Evolutionary conservation across 2,329 filamentous ascomycete species (phyloP).

Genomic region (Neonectria faginata): DNA sequence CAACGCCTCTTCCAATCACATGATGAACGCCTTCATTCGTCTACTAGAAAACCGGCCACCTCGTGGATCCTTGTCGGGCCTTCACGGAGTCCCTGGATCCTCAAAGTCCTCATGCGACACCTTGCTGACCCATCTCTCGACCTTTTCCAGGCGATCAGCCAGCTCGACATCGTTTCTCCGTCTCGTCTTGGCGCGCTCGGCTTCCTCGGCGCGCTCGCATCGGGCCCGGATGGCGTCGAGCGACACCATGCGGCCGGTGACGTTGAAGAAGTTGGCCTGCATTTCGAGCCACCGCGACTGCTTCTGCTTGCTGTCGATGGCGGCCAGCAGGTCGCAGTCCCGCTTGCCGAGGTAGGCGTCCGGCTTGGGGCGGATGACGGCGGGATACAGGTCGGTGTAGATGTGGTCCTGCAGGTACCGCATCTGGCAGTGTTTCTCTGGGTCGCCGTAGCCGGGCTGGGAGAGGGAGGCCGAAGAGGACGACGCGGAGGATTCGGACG

Average conservation of each 20-base stretch:
- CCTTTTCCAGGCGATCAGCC: constrained; percentile 14
- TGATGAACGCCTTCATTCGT: background rate
- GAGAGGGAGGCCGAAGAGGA: constrained; percentile 30
- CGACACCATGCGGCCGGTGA: constrained; percentile 56
- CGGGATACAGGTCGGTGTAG: constrained; percentile 48
- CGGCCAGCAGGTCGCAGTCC: constrained; percentile 52
- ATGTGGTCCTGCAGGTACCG: constrained; percentile 50
- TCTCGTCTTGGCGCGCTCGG: constrained; percentile 11
- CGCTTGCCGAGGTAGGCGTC: constrained; percentile 44
- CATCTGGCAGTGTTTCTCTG: constrained; percentile 41
- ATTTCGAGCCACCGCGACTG: constrained; percentile 55
- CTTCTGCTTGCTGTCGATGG: constrained; percentile 50
- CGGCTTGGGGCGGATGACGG: constrained; percentile 33
- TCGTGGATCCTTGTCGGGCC: background rate
- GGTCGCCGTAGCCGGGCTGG: constrained; percentile 30
- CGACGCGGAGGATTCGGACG: constrained; percentile 33
- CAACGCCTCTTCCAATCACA: background rate
- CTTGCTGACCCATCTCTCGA: constrained; percentile 40
- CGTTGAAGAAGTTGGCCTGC: constrained; percentile 59
- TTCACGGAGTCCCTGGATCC: constrained; percentile 10
- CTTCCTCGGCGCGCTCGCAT: constrained; percentile 47
- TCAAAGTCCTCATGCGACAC: constrained; percentile 26
- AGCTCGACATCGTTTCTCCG: constrained; percentile 23
- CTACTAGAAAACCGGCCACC: background rate
- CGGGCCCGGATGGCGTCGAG: constrained; percentile 52